Evolutionary conservation across 2,329 filamentous ascomycete species (phyloP).

Genomic region (Mycosphaerella sp.): DNA sequence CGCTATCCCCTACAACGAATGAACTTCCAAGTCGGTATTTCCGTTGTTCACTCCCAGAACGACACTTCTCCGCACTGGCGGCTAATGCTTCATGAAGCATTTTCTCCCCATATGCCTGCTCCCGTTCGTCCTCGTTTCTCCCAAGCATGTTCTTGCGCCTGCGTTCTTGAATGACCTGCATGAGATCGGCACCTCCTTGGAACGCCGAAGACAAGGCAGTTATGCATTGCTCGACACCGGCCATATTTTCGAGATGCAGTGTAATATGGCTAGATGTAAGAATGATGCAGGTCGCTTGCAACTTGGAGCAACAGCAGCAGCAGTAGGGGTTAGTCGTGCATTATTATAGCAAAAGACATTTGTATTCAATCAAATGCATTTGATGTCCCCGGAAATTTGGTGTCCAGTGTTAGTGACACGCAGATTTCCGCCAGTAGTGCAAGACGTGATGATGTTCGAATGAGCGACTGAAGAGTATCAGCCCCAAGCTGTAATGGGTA

Average conservation of each 20-base stretch:
- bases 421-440: not conserved
- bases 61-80: conserved; percentile 35
- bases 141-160: conserved; percentile 13
- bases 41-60: conserved; percentile 32
- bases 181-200: conserved; percentile 38
- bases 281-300: not conserved
- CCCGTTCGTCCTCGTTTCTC: conserved; percentile 22
- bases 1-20: conserved; percentile 38
- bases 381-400: not conserved
- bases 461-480: not conserved
- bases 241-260: not conserved
- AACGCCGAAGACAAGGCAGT: conserved; percentile 41
- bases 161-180: conserved; percentile 35
- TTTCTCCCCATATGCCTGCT: conserved; percentile 34
- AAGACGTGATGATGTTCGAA: not conserved
- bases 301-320: not conserved
- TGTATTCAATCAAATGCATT: too few relatives aligned
- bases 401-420: not conserved
- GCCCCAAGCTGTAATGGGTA: not conserved
- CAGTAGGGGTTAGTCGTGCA: not conserved
- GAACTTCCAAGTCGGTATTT: conserved; percentile 34
- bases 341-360: not conserved
- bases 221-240: conserved; percentile 35
- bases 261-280: not conserved
- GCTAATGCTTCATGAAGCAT: conserved; percentile 37